Percentiles rank a stretch among this genome's conserved stretches.
Evolutionary conservation across 2,329 filamentous ascomycete species (phyloP).

Genomic region (Aspergillus terreus): DNA sequence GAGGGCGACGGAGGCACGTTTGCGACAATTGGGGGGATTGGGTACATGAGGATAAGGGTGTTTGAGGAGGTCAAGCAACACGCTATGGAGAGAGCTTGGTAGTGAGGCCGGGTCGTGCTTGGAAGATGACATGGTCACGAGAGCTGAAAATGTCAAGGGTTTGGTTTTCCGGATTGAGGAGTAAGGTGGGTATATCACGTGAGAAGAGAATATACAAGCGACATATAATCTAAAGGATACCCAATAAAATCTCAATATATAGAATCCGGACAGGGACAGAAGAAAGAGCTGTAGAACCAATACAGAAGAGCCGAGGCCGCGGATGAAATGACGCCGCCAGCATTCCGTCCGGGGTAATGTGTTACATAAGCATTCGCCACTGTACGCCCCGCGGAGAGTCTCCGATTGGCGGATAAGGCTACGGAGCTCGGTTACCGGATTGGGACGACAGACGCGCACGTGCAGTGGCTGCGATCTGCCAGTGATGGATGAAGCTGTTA

Average conservation of each 20-base stretch:
- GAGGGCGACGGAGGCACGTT: conserved; percentile 63
- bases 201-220: neutral
- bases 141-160: neutral
- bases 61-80: conserved; percentile 30
- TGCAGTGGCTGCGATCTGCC: neutral
- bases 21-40: conserved; percentile 48
- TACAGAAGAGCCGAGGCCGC: neutral
- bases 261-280: neutral
- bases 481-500: neutral
- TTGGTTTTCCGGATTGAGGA: neutral
- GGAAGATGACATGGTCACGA: neutral
- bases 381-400: neutral
- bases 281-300: neutral
- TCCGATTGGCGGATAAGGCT: neutral
- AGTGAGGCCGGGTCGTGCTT: conserved; percentile 12
- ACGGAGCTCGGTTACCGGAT: neutral
- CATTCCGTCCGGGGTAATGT: no score
- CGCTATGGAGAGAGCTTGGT: conserved; percentile 27
- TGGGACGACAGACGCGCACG: neutral
- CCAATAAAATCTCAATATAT: no score
- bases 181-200: neutral
- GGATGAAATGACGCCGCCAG: neutral
- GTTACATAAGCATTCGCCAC: no score
- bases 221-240: no score
- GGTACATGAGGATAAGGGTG: conserved; percentile 42